These are phyloP conservation scores for Stephania yunnanensis DNA, from an alignment of 164 flowering plant genomes.

Conservation along the genomic window DNA sequence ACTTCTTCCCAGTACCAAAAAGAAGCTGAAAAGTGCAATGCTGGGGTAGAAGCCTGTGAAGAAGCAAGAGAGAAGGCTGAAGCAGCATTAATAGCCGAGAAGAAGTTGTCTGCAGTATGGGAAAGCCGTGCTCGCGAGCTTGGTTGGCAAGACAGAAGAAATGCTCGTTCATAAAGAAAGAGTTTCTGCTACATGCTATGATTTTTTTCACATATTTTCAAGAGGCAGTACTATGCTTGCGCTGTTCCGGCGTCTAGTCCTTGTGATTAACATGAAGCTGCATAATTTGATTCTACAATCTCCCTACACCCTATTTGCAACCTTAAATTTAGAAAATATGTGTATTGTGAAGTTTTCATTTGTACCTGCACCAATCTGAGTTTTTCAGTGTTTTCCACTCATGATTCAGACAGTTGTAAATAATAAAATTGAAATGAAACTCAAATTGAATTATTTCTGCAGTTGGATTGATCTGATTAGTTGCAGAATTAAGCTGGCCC, in stretches of 20 bases:
- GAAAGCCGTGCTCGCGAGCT: slow-evolving; percentile 46
- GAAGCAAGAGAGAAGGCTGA: slow-evolving; percentile 62
- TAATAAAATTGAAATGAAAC: neutral
- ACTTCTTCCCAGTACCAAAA: slow-evolving; percentile 46
- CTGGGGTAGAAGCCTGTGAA: slow-evolving; percentile 54
- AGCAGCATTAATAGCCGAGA: slow-evolving; percentile 37
- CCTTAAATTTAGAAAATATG: neutral
- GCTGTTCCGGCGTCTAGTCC: neutral
- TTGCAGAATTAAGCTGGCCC: neutral
- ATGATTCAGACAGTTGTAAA: neutral
- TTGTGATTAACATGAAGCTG: slow-evolving; percentile 9
- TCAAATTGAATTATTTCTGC: neutral
- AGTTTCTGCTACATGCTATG: neutral
- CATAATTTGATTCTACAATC: neutral
- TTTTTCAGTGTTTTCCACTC: neutral
- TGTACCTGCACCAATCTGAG: neutral
- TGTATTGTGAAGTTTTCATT: neutral
- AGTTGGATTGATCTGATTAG: neutral
- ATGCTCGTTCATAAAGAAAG: slow-evolving; percentile 4
- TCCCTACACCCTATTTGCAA: neutral
- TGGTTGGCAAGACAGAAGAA: slow-evolving; percentile 42
- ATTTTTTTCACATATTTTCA: neutral
- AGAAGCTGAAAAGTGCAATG: slow-evolving; percentile 67
- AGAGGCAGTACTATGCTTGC: neutral
- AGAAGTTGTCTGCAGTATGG: slow-evolving; percentile 48